These are phyloP conservation scores for Cyberlindnera euphorbiae DNA, from an alignment of 805 yeast genomes.

Conservation along the genomic window DNA sequence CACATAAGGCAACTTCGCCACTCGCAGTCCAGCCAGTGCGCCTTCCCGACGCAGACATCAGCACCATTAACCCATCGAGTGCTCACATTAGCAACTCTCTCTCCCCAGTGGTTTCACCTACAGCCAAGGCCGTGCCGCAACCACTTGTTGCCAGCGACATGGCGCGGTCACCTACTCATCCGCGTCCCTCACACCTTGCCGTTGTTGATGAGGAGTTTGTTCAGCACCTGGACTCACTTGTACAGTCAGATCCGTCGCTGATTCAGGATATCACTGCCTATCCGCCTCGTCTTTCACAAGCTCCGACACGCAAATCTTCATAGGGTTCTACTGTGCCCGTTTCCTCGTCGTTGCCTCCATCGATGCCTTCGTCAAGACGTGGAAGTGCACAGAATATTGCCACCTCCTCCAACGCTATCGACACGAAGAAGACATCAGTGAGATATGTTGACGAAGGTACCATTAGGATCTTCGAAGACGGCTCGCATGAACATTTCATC, in stretches of 20 bases:
- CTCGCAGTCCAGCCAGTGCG: too few relatives aligned
- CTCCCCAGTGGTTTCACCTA: slow-evolving; percentile 2
- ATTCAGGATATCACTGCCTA: slow-evolving; percentile 2
- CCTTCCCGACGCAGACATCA: too few relatives aligned
- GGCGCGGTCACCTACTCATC: background rate
- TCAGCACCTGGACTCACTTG: background rate
- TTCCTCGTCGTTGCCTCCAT: background rate
- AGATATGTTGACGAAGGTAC: slow-evolving; percentile 14
- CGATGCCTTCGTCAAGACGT: background rate
- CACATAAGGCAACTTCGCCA: background rate
- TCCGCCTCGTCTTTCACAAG: background rate
- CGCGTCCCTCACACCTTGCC: background rate
- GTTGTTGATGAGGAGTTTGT: background rate
- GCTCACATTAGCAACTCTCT: slow-evolving; percentile 2
- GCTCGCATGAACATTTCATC: slow-evolving; percentile 23
- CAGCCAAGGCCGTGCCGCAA: background rate
- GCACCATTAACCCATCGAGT: background rate
- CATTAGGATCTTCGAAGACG: slow-evolving; percentile 19
- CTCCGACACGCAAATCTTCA: too few relatives aligned
- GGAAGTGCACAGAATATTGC: background rate
- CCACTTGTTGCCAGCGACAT: background rate
- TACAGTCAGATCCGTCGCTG: background rate
- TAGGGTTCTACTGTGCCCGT: background rate
- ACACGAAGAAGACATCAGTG: background rate
- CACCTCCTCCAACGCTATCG: background rate